Evolutionary conservation across 352 stramenopile genomes (phyloP).

Genomic region (Phytophthora meadii): DNA sequence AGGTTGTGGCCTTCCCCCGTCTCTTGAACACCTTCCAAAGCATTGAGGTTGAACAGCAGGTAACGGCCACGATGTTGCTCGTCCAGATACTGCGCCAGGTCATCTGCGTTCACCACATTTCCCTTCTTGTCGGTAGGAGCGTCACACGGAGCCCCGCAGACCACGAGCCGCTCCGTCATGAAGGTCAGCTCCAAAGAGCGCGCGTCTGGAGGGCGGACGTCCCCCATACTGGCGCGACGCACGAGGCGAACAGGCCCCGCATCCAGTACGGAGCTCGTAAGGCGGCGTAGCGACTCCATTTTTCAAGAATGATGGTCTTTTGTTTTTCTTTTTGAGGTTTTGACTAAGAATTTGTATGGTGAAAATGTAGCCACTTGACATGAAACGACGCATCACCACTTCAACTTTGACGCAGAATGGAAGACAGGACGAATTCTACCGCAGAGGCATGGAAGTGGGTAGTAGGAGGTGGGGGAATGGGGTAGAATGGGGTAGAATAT

Average conservation of each 20-base stretch:
- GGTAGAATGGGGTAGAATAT: not conserved
- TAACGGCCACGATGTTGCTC: slow-evolving; percentile 62
- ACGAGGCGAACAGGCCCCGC: slow-evolving; percentile 40
- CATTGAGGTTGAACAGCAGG: slow-evolving; percentile 85
- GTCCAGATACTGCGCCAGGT: slow-evolving; percentile 72
- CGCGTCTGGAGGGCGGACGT: slow-evolving; percentile 32
- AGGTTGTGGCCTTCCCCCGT: slow-evolving; percentile 2
- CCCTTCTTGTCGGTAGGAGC: slow-evolving; percentile 72
- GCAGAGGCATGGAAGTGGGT: slow-evolving; percentile 53
- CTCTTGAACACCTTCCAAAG: slow-evolving; percentile 40
- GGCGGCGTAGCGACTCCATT: slow-evolving; percentile 79
- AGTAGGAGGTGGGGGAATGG: slow-evolving; percentile 26
- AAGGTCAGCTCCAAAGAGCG: slow-evolving; percentile 73
- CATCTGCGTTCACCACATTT: slow-evolving; percentile 75
- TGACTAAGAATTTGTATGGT: slow-evolving; percentile 13
- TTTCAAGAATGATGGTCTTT: too few relatives aligned
- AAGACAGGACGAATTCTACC: slow-evolving; percentile 9
- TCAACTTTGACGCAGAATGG: slow-evolving; percentile 3
- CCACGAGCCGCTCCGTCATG: slow-evolving; percentile 72
- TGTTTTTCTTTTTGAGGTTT: too few relatives aligned
- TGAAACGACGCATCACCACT: slow-evolving; percentile 24
- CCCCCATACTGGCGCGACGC: slow-evolving; percentile 46
- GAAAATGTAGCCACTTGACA: slow-evolving; percentile 16
- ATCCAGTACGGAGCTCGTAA: slow-evolving; percentile 80
- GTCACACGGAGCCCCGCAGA: slow-evolving; percentile 62